Base-by-base conservation (phyloP, 495 filamentous ascomycete genomes). In the Lentithecium fluviatile region DNA sequence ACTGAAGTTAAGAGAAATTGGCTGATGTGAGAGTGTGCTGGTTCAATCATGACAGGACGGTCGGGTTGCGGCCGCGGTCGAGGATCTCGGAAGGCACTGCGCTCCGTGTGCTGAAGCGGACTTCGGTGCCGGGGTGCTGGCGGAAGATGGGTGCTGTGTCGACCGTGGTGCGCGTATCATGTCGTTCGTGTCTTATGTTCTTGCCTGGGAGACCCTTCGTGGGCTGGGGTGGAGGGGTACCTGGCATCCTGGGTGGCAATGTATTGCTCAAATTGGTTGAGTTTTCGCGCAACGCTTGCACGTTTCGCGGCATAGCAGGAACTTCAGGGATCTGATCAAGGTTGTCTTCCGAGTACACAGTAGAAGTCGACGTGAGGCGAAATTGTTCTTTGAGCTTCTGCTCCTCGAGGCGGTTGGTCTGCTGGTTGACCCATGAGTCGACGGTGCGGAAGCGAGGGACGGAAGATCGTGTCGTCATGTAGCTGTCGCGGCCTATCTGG, bases 341-440 rank as follows among this genome's bases (percentile, higher is more conserved):
- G 20, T 48, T 45, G 17, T 49, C 49, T 7, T 20, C 36, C 5
- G 53, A 56, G 12, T 17, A 43, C 19, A 40, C 38, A 21, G 56
- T 60, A 13, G 51, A 60, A 19, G 51, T 54, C 12, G 43, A 23
- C 6, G 60, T 57, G 8, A 52, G 21, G 2, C 56, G 60, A 25
- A 61, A 37, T 50, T 56, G 42, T 8, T 70, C 68, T 11, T 51
- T 42, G 11, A 67, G 52, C 48, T 63, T 63, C 47, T 66, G 61
- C 29, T 58, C 60, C 19, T 66, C 68, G 25, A 70, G 21, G 8
- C 71, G 67, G 8, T 58, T 58, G 0, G 73, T 54, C 63, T 87
- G 85, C 59, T 86, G 80, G 64, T 80, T 76, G 2, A 88, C 83
- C 85, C 85, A 88, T 13, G 79, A 82, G 45, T 73, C 74, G 51